Base-by-base conservation (phyloP, 495 filamentous ascomycete genomes). In the Penicillium pulvis region DNA sequence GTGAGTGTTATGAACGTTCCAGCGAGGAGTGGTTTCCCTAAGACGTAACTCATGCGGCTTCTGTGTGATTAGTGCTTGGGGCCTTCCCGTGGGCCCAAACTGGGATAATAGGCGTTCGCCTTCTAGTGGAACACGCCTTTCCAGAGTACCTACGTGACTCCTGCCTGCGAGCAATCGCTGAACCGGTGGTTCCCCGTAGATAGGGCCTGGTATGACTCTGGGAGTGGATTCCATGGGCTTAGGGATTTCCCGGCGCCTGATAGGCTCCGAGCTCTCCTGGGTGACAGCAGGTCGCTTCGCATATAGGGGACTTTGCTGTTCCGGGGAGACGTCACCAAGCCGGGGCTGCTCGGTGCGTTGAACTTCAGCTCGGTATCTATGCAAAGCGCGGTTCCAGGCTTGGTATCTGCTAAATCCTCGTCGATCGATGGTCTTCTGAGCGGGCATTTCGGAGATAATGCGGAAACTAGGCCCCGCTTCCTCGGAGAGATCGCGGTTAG, bases 391-490 rank as follows among this genome's bases (percentile, higher is more conserved):
- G 47, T 78, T 75, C 77, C 77, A 80, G 50, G 76, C 77, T 64
- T 79, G 70, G 53, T 80, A 80, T 60, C 77, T 71, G 64, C 70
- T 78, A 49, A 80, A 80, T n/a, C 76, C 77, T 44, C 77, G 76
- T 51, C 77, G 75, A 50, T 78, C 71, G 63, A 73, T 62, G 51
- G 69, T 67, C 26, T 62, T 62, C 24, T 69, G 70, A 44, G 57
- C 66, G 8, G 75, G 65, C 3, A 53, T 41, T 28, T 62, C 63
- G 35, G 62, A 61, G 16, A 78, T 56, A 42, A 77, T 65, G 28
- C 71, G 68, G 59, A 70, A 78, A 3, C 72, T 74, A 60, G 73
- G 66, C 14, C 68, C 68, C 10, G 70, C 71, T 52, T 79, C 74
- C 41, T 75, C 75, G 11, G 71, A 73, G 28, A 64, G 33, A 14